Evolutionary conservation across 2,329 filamentous ascomycete species (phyloP), one percentile per base, ranked within the genome.

Genomic region (Phymatotrichopsis omnivora): DNA sequence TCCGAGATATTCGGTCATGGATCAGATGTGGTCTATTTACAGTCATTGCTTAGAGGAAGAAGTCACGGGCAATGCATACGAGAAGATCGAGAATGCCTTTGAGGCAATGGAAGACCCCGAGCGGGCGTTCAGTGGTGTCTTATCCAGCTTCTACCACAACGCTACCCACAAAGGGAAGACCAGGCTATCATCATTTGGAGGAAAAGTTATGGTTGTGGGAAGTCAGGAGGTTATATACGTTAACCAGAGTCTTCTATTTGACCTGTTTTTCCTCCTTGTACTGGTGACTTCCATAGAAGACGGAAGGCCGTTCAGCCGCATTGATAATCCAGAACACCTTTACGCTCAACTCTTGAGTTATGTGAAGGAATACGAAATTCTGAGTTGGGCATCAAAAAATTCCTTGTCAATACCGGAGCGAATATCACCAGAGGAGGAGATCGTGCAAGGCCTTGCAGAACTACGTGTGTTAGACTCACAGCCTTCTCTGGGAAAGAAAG

Each of bases 241-340:
- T 24, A 80, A 82, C 49, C 79, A 78, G 65, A 76, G 76, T 49
- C 69, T 91, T 7, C 76, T 93, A 39, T 77, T 93, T 52, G 85
- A 89, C 59, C 75, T 96, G 47, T 68, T 96, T 2, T 72, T 91
- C 2, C 71, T 98, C 5, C 70, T 93, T 12, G 73, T 91, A 7
- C 86, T 95, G 62, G 81, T 96, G 71, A 82, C 91, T 61, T 80
- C 79, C 29, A 75, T 78, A 54, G 77, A 80, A 31, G 78, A 85
- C 30, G 75, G 82, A 12, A 75, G 75, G 2, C 68, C 78, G 25
- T 72, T 74, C 54, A 64, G 70, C 29, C 65, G 70, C 16, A 59
- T 61, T 58, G 67, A 83, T 7, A 74, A 80, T 22, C 80, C 91
- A 47, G 76, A 81, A 38, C 66, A 68, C 1, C 60, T 63, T 12